phyloP scores from a whole-genome alignment of 2,329 filamentous ascomycete species.

The Rutstroemia sydowiana region DNA sequence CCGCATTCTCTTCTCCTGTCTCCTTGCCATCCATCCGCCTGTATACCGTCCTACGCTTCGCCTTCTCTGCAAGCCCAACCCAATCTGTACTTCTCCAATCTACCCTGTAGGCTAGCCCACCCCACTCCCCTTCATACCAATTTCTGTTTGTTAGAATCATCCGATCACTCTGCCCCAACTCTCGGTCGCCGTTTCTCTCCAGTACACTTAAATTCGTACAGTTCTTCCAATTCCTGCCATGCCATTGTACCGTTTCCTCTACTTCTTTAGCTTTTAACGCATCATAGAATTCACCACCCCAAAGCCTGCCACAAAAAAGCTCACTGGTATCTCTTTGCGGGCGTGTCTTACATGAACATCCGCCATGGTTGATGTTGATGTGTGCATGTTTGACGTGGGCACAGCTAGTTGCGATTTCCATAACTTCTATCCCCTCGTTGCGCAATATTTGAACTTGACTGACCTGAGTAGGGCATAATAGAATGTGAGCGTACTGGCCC shows the following conservation, averaged over 20 bases:
- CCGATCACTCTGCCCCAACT: not conserved
- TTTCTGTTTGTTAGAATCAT: not conserved
- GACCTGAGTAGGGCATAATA: not conserved
- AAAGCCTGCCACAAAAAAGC: not conserved
- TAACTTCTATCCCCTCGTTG: not conserved
- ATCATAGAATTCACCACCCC: constrained; percentile 4
- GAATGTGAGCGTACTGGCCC: not conserved
- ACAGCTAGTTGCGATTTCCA: not conserved
- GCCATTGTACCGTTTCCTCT: not conserved
- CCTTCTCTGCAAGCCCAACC: not conserved
- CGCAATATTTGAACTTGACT: not conserved
- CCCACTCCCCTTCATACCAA: constrained; percentile 6
- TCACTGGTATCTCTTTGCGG: not conserved
- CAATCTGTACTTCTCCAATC: constrained; percentile 7
- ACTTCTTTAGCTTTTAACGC: not conserved
- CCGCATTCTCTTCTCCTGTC: not conserved
- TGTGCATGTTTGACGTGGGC: constrained; percentile 1
- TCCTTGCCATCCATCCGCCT: not conserved
- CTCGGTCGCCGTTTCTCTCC: not conserved
- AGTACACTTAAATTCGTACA: not conserved
- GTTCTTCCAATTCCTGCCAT: constrained; percentile 1
- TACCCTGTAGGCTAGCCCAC: not conserved
- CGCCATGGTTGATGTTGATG: not conserved
- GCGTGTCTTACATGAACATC: not conserved
- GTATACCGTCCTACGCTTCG: not conserved